Evolutionary conservation across 371 early-diverging fungal genomes (phyloP), one percentile per base, ranked within the genome.

Genomic region (Syncephalastrum sp.): DNA sequence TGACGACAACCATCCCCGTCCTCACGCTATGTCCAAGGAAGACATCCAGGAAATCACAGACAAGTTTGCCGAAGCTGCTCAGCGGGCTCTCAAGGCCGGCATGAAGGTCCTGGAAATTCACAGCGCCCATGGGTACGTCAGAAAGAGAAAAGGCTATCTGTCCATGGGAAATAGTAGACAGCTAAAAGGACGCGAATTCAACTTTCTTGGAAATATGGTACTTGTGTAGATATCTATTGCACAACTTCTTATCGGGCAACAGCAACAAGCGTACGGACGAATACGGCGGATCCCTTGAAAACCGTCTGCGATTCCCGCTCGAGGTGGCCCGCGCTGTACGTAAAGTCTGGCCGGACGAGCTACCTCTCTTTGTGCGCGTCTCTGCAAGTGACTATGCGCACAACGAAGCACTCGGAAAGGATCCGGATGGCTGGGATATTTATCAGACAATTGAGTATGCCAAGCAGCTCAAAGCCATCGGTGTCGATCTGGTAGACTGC

Each of bases 41-140:
- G 85, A 90, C 41, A 92, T 96, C 42, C 59, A 75, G 13, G 67
- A 73, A 1, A 45, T 86, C 13, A 70, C 80, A n/a, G 60, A 79
- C 42, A 81, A 79, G 21, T 97, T 88, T 74, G 88, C 58, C 0
- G 80, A 82, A 4, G 88, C 92, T 38, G 90, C 93, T 8, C 55
- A 67, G 43, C 83, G 91, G 24, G 88, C 91, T 10, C 75, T 82
- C n/a, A 69, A 84, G 59, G 92, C 90, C 12, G 96, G 92, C 0
- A 88, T 94, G 68, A 93, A 97, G 43, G 87, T 85, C 0, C 65
- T 95, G 23, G 95, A 97, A 71, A 77, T 97, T 46, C 96, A 97
- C 60, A 84, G 81, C 42, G 92, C 91, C 3, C 74, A 74, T 51
- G 72, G 75, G 68, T 72, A 68, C 62, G 41, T 14, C 25, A 25